Conservation (phyloP, 2,329 filamentous ascomycete species). For the Nannizziopsis barbatae region DNA sequence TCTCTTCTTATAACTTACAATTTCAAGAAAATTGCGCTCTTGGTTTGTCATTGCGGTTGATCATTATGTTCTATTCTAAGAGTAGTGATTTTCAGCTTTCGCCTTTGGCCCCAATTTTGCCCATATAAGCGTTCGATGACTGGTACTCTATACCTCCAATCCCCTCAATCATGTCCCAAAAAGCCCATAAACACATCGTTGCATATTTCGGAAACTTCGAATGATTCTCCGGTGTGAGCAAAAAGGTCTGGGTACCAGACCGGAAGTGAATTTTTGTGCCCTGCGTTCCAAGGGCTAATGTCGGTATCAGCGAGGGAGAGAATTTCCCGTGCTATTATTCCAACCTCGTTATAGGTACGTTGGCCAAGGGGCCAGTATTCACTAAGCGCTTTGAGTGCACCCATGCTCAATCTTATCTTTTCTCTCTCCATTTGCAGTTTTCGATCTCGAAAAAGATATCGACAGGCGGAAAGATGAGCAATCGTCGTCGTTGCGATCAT, state of each 20-base stretch:
- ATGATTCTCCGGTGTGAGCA: not conserved
- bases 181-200: not conserved
- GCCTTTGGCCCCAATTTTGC: too few relatives aligned
- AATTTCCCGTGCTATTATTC: slow-evolving; percentile 29
- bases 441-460: slow-evolving; percentile 25
- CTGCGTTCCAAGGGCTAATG: not conserved
- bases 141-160: too few relatives aligned
- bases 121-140: too few relatives aligned
- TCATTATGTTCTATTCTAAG: too few relatives aligned
- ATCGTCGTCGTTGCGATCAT: slow-evolving; percentile 33
- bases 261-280: not conserved
- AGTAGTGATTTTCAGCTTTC: too few relatives aligned
- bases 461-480: slow-evolving; percentile 50
- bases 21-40: too few relatives aligned
- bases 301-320: slow-evolving; percentile 14
- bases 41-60: too few relatives aligned
- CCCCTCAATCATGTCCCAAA: too few relatives aligned
- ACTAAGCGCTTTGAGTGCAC: slow-evolving; percentile 28
- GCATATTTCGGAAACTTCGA: not conserved
- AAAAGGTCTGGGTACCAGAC: not conserved
- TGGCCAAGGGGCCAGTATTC: slow-evolving; percentile 28
- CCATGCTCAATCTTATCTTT: slow-evolving; percentile 33
- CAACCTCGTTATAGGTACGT: slow-evolving; percentile 30
- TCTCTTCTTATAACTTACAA: too few relatives aligned
- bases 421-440: slow-evolving; percentile 27